Base-by-base conservation (phyloP, 2,329 filamentous ascomycete genomes). In the Lecanoromycetidae sp. region DNA sequence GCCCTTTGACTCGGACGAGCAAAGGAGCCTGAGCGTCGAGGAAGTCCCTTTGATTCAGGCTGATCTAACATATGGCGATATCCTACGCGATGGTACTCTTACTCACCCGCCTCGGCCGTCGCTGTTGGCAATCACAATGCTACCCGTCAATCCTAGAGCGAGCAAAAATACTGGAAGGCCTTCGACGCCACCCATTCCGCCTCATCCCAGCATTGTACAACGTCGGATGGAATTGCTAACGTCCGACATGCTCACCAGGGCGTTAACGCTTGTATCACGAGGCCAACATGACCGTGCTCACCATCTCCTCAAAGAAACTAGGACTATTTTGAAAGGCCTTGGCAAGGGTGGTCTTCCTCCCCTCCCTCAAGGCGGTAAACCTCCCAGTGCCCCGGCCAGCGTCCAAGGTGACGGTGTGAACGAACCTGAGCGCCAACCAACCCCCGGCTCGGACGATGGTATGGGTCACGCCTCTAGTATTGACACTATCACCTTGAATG, bases 221-320 rank as follows among this genome's bases (percentile, higher is more conserved):
- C 79, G 91, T 33, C 83, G 91, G 37, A 98, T 98, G 91, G 91
- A 98, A 65, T 72, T 98, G 25, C 75, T 98, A 44, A 96, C 91
- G 2, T 96, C 90, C 1, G 91, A 98, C 62, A 98, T 98, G 91
- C 76, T 98, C 53, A 94, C 87, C 6, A 76, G 91, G 49, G 88
- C 91, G 12, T 70, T 98, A 51, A 94, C 87, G 0, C 75, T 98
- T 17, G 88, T 96, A 17, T 86, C 86, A 51, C 79, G 87, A 30
- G 87, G 86, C 27, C 90, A 96, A 65, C 86, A 95, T 61, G 91
- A 98, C 59, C 83, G 88, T 29, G 91, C 88, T 0, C 84, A 94
- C 57, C 93, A 94, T 47, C 77, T 98, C 3, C 74, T 98, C 30
- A 85, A 83, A 54, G 91, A 98, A 69, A 98, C 91, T 3, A 77